These are phyloP conservation scores for Xylariaceae sp. DNA, from an alignment of 2,329 filamentous ascomycete species.

Conservation along the genomic window DNA sequence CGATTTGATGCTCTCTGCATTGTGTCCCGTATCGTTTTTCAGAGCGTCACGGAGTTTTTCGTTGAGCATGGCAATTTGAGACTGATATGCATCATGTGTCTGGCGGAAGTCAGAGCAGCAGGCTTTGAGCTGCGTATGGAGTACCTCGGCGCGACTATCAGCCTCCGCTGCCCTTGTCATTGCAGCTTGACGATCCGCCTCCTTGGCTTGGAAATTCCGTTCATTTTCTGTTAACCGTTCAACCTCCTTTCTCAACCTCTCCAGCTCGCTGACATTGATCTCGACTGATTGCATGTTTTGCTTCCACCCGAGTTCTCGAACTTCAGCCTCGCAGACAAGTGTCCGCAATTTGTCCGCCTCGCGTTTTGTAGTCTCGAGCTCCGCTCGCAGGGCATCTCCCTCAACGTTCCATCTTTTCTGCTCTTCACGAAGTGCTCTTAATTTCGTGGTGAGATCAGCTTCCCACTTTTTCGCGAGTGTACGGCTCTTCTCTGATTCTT, in stretches of 20 bases:
- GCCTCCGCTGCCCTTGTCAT: conserved; percentile 62
- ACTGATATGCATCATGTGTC: conserved; percentile 48
- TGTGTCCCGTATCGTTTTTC: conserved; percentile 33
- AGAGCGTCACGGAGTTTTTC: conserved; percentile 46
- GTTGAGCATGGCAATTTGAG: conserved; percentile 52
- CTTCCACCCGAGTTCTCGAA: conserved; percentile 64
- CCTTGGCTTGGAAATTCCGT: conserved; percentile 64
- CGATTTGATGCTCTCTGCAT: conserved; percentile 38
- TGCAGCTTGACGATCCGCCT: conserved; percentile 60
- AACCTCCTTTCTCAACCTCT: conserved; percentile 61
- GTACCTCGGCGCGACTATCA: conserved; percentile 59
- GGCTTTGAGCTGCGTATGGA: conserved; percentile 60
- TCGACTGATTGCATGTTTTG: conserved; percentile 68
- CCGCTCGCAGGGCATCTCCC: conserved; percentile 57
- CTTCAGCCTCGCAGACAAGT: conserved; percentile 69
- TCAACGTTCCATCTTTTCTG: conserved; percentile 66
- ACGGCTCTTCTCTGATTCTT: conserved; percentile 72
- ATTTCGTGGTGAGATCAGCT: conserved; percentile 67
- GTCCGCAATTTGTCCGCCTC: conserved; percentile 68
- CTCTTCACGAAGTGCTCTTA: conserved; percentile 69
- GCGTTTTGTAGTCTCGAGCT: conserved; percentile 58
- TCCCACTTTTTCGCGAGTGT: conserved; percentile 79
- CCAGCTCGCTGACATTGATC: conserved; percentile 62
- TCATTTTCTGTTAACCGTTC: conserved; percentile 62
- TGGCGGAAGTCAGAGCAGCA: conserved; percentile 51